phyloP scores from a whole-genome alignment of 345 rosid genomes.

The Iberis pinnata region DNA sequence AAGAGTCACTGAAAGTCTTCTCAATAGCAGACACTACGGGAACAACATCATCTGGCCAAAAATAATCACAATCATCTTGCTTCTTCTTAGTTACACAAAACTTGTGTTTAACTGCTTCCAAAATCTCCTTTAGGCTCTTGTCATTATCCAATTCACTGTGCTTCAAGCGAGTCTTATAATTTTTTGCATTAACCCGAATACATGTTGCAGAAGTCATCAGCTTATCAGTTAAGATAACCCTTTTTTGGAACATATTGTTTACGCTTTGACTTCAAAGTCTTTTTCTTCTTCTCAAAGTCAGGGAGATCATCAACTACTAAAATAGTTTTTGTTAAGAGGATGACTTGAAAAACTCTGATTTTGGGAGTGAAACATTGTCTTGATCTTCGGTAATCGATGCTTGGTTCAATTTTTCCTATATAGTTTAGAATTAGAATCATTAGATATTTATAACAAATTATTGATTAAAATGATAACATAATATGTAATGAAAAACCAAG shows the following conservation, averaged over 20 bases:
- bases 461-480: too few relatives aligned
- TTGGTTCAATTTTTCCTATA: too few relatives aligned
- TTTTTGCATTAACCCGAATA: too few relatives aligned
- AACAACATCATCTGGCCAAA: conserved; percentile 68
- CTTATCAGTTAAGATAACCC: too few relatives aligned
- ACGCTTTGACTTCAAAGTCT: background rate
- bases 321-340: too few relatives aligned
- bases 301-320: too few relatives aligned
- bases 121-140: conserved; percentile 65
- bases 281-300: background rate
- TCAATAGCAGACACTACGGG: conserved; percentile 34
- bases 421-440: too few relatives aligned
- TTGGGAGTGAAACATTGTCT: too few relatives aligned
- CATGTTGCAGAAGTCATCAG: conserved; percentile 68
- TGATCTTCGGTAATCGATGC: too few relatives aligned
- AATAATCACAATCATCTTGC: conserved; percentile 21
- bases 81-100: conserved; percentile 37
- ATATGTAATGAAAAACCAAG: too few relatives aligned
- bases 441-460: too few relatives aligned
- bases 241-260: too few relatives aligned
- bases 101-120: conserved; percentile 46
- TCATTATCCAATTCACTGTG: conserved; percentile 52
- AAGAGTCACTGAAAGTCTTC: conserved; percentile 48
- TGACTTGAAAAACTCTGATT: background rate
- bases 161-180: conserved; percentile 33